Evolutionary conservation across 2,329 filamentous ascomycete genomes (phyloP).

Genomic region (Allantophomopsis lycopodina): DNA sequence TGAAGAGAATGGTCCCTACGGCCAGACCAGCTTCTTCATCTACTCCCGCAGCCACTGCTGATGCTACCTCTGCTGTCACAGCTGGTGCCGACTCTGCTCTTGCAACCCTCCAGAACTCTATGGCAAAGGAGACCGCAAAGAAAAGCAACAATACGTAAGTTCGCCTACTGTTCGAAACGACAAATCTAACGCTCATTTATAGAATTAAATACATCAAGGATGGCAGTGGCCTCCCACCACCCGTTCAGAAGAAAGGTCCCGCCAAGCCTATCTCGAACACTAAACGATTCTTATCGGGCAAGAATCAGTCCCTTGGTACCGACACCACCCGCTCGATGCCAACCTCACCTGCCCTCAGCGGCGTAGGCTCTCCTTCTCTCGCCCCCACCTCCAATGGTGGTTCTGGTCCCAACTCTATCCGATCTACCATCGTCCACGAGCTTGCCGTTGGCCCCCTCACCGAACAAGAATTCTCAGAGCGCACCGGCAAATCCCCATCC

Average conservation of each 20-base stretch:
- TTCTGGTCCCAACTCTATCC: conserved; percentile 34
- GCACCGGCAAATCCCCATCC: conserved; percentile 27
- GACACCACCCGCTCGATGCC: conserved; percentile 26
- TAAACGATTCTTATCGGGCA: conserved; percentile 11
- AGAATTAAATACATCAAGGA: conserved; percentile 25
- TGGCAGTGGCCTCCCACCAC: conserved; percentile 8
- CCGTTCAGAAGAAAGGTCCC: conserved; percentile 8
- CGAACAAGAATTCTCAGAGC: conserved; percentile 37
- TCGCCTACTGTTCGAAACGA: conserved; percentile 1
- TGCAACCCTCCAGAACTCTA: conserved; percentile 30
- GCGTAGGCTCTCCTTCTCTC: conserved; percentile 36
- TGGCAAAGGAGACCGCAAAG: conserved; percentile 28
- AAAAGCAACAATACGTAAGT: conserved; percentile 31
- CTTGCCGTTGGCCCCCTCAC: conserved; percentile 39
- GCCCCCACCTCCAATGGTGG: conserved; percentile 34
- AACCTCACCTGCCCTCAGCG: conserved; percentile 40
- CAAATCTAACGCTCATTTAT: conserved; percentile 17
- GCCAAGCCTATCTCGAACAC: conserved; percentile 10
- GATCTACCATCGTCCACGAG: conserved; percentile 42
- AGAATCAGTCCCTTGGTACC: conserved; percentile 9
- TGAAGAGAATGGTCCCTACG: background rate
- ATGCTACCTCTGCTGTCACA: background rate
- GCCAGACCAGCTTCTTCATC: background rate
- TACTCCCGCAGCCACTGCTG: background rate
- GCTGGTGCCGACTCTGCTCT: conserved; percentile 28